Evolutionary conservation across 306 rosid genomes (phyloP).

Genomic region (Trifolium subterraneum): DNA sequence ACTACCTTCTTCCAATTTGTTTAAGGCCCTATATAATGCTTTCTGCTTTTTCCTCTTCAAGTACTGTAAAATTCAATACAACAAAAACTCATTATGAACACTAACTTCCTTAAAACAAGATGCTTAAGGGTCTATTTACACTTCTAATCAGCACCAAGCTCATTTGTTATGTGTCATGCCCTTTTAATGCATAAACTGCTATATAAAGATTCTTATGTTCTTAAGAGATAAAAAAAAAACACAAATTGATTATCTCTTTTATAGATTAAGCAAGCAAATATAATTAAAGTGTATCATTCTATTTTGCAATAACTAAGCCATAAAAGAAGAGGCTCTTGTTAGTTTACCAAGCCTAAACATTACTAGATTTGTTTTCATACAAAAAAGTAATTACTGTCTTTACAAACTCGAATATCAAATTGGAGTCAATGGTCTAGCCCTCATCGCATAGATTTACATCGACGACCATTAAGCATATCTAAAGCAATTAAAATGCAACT

Average conservation of each 20-base stretch:
- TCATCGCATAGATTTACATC: not conserved
- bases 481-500: not conserved
- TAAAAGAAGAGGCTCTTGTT: no score
- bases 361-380: not conserved
- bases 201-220: not conserved
- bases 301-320: no score
- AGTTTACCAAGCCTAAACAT: no score
- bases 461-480: not conserved
- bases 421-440: not conserved
- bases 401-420: not conserved
- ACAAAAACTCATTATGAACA: slow-evolving; percentile 36
- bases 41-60: slow-evolving; percentile 45
- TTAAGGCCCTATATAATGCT: slow-evolving; percentile 62
- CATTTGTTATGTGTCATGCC: not conserved
- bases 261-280: not conserved
- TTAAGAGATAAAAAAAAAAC: not conserved
- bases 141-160: no score
- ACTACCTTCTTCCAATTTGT: slow-evolving; percentile 81
- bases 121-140: slow-evolving; percentile 27
- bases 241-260: not conserved
- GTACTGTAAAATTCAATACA: slow-evolving; percentile 54
- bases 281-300: not conserved
- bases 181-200: slow-evolving; percentile 8
- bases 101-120: slow-evolving; percentile 28
- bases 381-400: not conserved